Base-by-base conservation (phyloP, 2,329 filamentous ascomycete species). In the Stachybotrys echinatus region DNA sequence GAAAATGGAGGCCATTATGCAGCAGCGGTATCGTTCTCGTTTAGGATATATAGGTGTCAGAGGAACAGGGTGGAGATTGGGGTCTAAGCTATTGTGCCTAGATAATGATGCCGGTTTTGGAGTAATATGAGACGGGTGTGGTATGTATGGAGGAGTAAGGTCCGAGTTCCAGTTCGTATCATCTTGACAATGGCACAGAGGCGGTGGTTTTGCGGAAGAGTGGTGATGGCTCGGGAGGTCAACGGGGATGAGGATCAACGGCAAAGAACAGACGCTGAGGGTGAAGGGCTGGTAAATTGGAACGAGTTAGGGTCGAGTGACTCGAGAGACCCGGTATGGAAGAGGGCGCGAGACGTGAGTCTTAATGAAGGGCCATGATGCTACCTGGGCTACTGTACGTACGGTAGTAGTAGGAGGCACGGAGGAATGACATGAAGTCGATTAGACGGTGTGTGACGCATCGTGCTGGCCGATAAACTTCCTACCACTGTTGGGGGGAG, bases 1-100 rank as follows among this genome's bases (percentile, higher is more conserved):
- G 66, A 99, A 99, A 58, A 99, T 89, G 12, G 92, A 96, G 51
- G 94, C 92, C 89, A 94, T 95, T 49, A 10, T 58, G 27, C 21
- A 5, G 27, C 14, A 34, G n/a, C n/a, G n/a, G n/a, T n/a, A n/a
- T 37, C 40, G n/a, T n/a, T n/a, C n/a, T n/a, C n/a, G n/a, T n/a
- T n/a, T n/a, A n/a, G n/a, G n/a, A n/a, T n/a, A n/a, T n/a, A n/a
- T n/a, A n/a, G n/a, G n/a, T 31, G 34, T 42, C 22, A 37, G 31
- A 12, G 21, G 20, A n/a, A n/a, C n/a, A n/a, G n/a, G n/a, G 27
- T 10, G 27, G 27, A 34, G 14, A 34, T 34, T 14, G 14, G 27
- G 27, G 14, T 34, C 27, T 34, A 34, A 14, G 27, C 27, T 34
- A 34, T 34, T 34, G 27, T 34, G 27, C 27, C 27, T 34, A 34